Percentiles rank a stretch among this genome's conserved stretches.
Conservation (phyloP, 352 stramenopile species). For the Albugo candida region DNA sequence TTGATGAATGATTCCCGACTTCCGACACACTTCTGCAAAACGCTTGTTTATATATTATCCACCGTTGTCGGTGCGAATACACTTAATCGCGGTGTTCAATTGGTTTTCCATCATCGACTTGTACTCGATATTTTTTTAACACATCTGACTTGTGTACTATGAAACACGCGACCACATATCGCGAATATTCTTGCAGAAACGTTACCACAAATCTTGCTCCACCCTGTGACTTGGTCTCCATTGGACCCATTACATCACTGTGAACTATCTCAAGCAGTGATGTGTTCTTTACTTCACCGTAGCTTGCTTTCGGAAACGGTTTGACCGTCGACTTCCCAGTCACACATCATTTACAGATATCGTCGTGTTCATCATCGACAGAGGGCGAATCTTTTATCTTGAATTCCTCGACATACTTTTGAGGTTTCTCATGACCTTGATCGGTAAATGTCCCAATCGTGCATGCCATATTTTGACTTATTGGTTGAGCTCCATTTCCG, state of each 20-base stretch:
- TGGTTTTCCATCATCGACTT: constrained; percentile 8
- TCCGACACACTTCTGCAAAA: too few relatives aligned
- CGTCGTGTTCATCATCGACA: too few relatives aligned
- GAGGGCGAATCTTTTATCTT: too few relatives aligned
- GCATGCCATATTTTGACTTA: too few relatives aligned
- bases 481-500: too few relatives aligned
- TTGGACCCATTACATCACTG: not conserved
- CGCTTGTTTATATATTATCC: constrained; percentile 4
- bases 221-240: not conserved
- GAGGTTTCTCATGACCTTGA: too few relatives aligned
- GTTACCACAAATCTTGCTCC: constrained; percentile 3
- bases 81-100: constrained; percentile 7
- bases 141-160: constrained; percentile 11
- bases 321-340: too few relatives aligned
- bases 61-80: constrained; percentile 15
- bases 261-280: not conserved
- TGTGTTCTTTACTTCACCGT: not conserved
- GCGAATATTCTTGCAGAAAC: constrained; percentile 10
- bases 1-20: not conserved
- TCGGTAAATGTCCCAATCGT: too few relatives aligned
- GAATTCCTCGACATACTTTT: too few relatives aligned
- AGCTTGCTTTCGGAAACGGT: too few relatives aligned
- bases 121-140: constrained; percentile 1
- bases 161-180: constrained; percentile 8
- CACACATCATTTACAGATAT: too few relatives aligned